Base-by-base conservation (phyloP, 805 yeast species). In the Kazachstania viticola region DNA sequence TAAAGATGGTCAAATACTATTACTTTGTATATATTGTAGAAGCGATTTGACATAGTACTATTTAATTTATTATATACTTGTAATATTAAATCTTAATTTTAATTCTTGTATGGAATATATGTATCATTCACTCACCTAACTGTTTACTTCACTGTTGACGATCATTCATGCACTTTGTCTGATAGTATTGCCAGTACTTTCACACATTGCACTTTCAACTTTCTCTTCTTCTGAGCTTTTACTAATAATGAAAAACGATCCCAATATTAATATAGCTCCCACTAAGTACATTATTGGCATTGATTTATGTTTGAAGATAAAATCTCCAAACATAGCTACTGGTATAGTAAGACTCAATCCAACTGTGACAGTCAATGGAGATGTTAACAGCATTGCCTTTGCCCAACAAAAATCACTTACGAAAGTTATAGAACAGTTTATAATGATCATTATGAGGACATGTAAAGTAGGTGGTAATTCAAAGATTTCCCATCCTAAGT, bases 391-490 rank as follows among this genome's bases (percentile, higher is more conserved):
- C 73, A 87, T 91, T 0, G 97, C 94, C 40, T 83, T 74, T 21
- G 94, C 95, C 98, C 98, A 91, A 48, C 93, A 75, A 45, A 79
- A 85, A 53, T 91, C 98, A 25, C 94, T 79, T 12, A 87, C 57
- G 43, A 91, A 78, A 1, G 95, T 84, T 26, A 84, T 74, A 22
- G 72, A 48, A 36, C 87, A 80, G 54, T 91, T 91, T 29, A 73
- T 39, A 0, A 68, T 31, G 5, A 88, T 59, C 3, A 85, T 61
- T 1, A 56, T 35, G 47, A 75, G 60, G 3, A 79, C 72, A 24
- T 63, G 61, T 0, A 59, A 39, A 2, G 69, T 56, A 0, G 66
- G 62, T 1, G 97, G 97, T 27, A 79, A 46, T 45, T 73, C 85
- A 39, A 91, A 77, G 7, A 53, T 57, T 55, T 91, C 98, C 35